A percentile compares a stretch with the other conserved stretches of the same genome.
Evolutionary conservation across 257 asterid genomes (phyloP).

Genomic region (Avicennia marina): DNA sequence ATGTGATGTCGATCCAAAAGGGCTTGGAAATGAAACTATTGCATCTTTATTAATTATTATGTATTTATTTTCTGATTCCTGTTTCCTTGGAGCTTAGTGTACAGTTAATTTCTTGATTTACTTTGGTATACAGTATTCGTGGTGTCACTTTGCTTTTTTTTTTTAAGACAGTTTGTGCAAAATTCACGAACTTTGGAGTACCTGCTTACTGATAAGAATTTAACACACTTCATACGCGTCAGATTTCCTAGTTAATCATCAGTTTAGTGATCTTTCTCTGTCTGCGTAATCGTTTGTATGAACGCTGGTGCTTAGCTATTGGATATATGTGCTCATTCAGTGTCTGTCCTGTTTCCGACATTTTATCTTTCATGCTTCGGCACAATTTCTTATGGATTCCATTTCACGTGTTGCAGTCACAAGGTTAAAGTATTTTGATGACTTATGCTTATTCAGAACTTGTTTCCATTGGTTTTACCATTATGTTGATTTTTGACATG

Average conservation of each 20-base stretch:
- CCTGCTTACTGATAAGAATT: not conserved
- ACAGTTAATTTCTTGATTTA: not conserved
- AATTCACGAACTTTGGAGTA: not conserved
- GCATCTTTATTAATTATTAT: not conserved
- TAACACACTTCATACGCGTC: not conserved
- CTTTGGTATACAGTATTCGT: not conserved
- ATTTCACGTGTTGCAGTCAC: too few species aligned
- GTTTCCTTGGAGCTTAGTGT: conserved; percentile 3
- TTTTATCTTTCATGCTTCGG: too few species aligned
- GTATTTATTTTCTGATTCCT: not conserved
- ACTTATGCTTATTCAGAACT: not conserved
- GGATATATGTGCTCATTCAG: not conserved
- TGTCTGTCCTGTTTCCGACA: not conserved
- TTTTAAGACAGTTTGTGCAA: not conserved
- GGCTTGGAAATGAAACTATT: not conserved
- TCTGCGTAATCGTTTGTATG: not conserved
- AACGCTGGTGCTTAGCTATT: not conserved
- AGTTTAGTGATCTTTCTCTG: not conserved
- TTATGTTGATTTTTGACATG: not conserved
- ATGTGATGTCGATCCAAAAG: not conserved
- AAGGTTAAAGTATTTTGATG: too few species aligned
- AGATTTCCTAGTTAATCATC: not conserved
- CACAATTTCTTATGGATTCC: too few species aligned
- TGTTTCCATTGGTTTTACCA: not conserved
- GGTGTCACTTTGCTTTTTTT: not conserved